A percentile compares a stretch with the other conserved stretches of the same genome.
These are phyloP conservation scores for Astrothelium macrocarpum DNA, from an alignment of 495 filamentous ascomycete genomes.

Conservation along the genomic window DNA sequence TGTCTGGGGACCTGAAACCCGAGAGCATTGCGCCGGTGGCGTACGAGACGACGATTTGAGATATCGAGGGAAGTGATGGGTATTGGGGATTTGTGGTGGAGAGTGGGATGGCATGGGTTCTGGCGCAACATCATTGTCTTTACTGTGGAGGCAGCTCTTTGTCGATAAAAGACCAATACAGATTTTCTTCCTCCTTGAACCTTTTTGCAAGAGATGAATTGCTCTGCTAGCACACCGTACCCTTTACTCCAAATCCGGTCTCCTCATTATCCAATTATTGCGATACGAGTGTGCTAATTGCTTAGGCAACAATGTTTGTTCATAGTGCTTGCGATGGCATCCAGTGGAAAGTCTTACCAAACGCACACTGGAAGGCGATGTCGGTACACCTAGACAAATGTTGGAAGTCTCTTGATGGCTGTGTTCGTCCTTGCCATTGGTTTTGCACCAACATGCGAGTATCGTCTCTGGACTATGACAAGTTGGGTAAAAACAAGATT, in stretches of 20 bases:
- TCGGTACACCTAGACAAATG: too few relatives aligned
- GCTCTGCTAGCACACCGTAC: too few relatives aligned
- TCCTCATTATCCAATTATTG: too few relatives aligned
- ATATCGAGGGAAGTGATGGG: not conserved
- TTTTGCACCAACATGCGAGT: too few relatives aligned
- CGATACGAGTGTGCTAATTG: too few relatives aligned
- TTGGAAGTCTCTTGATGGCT: too few relatives aligned
- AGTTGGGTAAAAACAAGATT: not conserved
- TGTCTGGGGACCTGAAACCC: constrained; percentile 66
- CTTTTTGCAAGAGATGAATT: too few relatives aligned
- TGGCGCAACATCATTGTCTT: not conserved
- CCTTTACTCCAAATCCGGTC: not conserved
- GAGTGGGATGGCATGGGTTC: not conserved
- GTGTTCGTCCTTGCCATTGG: too few relatives aligned
- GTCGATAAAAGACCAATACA: not conserved
- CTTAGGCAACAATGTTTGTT: too few relatives aligned
- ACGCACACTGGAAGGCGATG: too few relatives aligned
- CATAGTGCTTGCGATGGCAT: too few relatives aligned
- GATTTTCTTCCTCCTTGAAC: not conserved
- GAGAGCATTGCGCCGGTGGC: constrained; percentile 85
- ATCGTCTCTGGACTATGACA: not conserved
- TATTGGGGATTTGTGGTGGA: not conserved
- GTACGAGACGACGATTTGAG: constrained; percentile 98
- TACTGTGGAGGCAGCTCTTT: not conserved
- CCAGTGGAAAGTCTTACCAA: too few relatives aligned